A percentile compares a stretch with the other conserved stretches of the same genome.
Evolutionary conservation across 805 yeast genomes (phyloP).

Genomic region (Ogataea pini): DNA sequence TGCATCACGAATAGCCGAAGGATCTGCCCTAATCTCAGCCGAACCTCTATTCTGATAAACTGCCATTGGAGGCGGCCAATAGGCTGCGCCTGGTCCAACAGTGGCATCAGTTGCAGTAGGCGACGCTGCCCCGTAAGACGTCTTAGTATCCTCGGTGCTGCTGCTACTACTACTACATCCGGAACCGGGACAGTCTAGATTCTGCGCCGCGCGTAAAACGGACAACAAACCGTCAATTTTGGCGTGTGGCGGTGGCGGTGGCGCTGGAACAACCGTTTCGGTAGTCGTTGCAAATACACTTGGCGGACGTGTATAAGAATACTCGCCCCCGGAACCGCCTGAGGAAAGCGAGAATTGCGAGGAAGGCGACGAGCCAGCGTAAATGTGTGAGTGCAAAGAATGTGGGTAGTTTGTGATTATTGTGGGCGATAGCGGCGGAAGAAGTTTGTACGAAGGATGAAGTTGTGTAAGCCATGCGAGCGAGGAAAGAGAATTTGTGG

Average conservation of each 20-base stretch:
- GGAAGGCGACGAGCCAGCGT: slow-evolving; percentile 7
- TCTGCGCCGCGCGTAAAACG: slow-evolving; percentile 30
- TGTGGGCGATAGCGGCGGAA: slow-evolving; percentile 21
- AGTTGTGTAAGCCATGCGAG: slow-evolving; percentile 6
- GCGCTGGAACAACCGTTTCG: not conserved
- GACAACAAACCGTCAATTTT: slow-evolving; percentile 27
- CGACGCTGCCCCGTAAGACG: not conserved
- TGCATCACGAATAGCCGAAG: slow-evolving; percentile 5
- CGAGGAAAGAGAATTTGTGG: slow-evolving; percentile 1
- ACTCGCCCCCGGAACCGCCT: slow-evolving; percentile 1
- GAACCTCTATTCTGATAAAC: not conserved
- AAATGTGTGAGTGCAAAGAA: slow-evolving; percentile 1
- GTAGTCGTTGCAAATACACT: not conserved
- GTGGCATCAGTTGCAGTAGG: not conserved
- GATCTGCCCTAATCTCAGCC: not conserved
- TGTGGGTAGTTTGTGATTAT: slow-evolving; percentile 16
- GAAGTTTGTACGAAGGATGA: slow-evolving; percentile 14
- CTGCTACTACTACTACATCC: slow-evolving; percentile 3
- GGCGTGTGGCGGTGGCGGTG: slow-evolving; percentile 8
- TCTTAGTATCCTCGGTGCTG: not conserved
- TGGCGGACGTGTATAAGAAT: slow-evolving; percentile 2
- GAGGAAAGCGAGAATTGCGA: slow-evolving; percentile 1
- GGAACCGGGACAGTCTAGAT: slow-evolving; percentile 17
- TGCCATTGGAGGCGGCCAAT: slow-evolving; percentile 2
- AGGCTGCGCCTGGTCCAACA: not conserved